Percentiles rank a stretch among this genome's conserved stretches.
phyloP scores from a whole-genome alignment of 148 eudicot species.

The Salicornia ramosissima region DNA sequence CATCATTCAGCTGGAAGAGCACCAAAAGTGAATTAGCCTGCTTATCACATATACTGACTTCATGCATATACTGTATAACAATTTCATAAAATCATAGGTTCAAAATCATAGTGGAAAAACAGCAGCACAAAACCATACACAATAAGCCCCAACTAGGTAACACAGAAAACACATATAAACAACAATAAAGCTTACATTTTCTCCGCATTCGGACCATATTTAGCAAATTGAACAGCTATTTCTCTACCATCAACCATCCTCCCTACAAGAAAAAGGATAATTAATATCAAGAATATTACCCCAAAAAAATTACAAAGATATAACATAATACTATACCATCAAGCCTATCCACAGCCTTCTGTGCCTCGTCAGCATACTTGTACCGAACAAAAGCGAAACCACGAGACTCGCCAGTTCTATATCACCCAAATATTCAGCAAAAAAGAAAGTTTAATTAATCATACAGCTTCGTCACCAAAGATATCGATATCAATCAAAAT shows the following conservation, averaged over 20 bases:
- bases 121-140: neutral
- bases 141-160: neutral
- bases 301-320: neutral
- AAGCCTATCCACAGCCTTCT: slow-evolving; percentile 84
- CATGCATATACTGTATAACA: no score
- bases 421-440: slow-evolving; percentile 3
- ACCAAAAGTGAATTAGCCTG: no score
- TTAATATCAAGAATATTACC: neutral
- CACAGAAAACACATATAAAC: neutral
- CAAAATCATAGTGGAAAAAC: neutral
- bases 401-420: slow-evolving; percentile 90
- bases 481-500: neutral
- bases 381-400: slow-evolving; percentile 97
- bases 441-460: neutral
- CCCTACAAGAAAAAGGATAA: slow-evolving; percentile 32
- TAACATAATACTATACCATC: slow-evolving; percentile 45
- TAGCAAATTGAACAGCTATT: slow-evolving; percentile 86
- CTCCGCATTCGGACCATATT: slow-evolving; percentile 92
- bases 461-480: no score
- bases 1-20: no score
- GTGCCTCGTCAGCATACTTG: slow-evolving; percentile 87
- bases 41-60: no score
- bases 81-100: no score
- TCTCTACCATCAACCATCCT: slow-evolving; percentile 90
- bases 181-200: slow-evolving; percentile 49